phyloP scores from a whole-genome alignment of 257 asterid species.

The Lantana camara region DNA sequence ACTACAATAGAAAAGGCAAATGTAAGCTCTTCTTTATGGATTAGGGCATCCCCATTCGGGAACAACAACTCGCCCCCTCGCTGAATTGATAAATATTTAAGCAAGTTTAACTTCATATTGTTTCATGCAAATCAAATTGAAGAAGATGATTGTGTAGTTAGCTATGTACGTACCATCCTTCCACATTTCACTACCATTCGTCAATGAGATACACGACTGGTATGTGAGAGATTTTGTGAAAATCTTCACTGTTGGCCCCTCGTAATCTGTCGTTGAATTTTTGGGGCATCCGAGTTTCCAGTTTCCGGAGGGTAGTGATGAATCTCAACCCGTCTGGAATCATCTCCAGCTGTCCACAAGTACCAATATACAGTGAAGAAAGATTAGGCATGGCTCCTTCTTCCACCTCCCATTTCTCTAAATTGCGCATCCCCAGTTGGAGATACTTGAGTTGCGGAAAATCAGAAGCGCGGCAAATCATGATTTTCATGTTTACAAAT shows the following conservation, averaged over 20 bases:
- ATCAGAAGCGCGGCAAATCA: not conserved
- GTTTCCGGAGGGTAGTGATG: not conserved
- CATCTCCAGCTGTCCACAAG: not conserved
- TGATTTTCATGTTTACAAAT: not conserved
- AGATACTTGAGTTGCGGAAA: constrained; percentile 26
- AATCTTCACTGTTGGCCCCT: not conserved
- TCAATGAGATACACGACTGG: not conserved
- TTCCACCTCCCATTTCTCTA: constrained; percentile 24
- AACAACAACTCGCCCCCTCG: no score
- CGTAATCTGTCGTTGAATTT: not conserved
- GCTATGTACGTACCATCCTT: no score
- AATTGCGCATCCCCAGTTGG: rapidly evolving
- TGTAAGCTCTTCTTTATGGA: no score
- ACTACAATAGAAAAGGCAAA: no score
- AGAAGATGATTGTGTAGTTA: no score
- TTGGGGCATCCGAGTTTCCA: not conserved
- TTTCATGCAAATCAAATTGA: no score
- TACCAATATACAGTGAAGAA: not conserved
- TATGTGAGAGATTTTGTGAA: constrained; percentile 7
- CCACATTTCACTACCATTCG: no score
- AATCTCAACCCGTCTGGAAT: constrained; percentile 26
- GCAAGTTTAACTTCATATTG: no score
- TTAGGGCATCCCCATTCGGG: no score
- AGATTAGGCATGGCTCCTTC: constrained; percentile 30
- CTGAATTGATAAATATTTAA: no score